Conservation (phyloP, 2,329 filamentous ascomycete genomes). For the Pseudocercospora vitis region DNA sequence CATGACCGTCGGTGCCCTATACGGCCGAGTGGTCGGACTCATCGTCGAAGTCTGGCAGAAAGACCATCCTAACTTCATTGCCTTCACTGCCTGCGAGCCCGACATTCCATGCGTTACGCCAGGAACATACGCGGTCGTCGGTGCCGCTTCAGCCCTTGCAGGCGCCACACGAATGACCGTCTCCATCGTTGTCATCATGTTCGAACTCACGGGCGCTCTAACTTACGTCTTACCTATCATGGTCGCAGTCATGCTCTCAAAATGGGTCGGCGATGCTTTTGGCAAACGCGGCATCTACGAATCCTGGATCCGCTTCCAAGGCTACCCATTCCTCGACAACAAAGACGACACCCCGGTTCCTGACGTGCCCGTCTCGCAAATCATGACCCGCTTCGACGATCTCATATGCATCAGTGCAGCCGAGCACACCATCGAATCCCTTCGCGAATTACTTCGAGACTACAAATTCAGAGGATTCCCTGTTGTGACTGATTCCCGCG, state of each 20-base stretch:
- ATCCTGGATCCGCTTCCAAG: slow-evolving; percentile 93
- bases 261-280: slow-evolving; percentile 97
- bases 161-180: slow-evolving; percentile 96
- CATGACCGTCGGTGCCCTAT: slow-evolving; percentile 90
- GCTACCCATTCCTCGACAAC: slow-evolving; percentile 93
- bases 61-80: slow-evolving; percentile 71
- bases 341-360: slow-evolving; percentile 74
- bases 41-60: slow-evolving; percentile 85
- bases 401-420: slow-evolving; percentile 83
- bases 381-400: slow-evolving; percentile 93
- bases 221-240: slow-evolving; percentile 98
- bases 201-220: slow-evolving; percentile 92
- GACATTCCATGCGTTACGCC: slow-evolving; percentile 88
- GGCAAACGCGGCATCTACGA: slow-evolving; percentile 94
- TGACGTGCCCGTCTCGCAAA: slow-evolving; percentile 78
- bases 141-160: slow-evolving; percentile 88
- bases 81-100: slow-evolving; percentile 76
- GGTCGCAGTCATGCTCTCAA: slow-evolving; percentile 96
- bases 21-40: slow-evolving; percentile 85
- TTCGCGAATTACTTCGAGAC: slow-evolving; percentile 68
- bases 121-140: slow-evolving; percentile 94
- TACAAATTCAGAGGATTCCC: slow-evolving; percentile 89
- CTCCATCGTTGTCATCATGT: slow-evolving; percentile 99
- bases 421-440: slow-evolving; percentile 72
- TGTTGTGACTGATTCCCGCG: slow-evolving; percentile 74